A percentile compares a stretch with the other conserved stretches of the same genome.
Conservation (phyloP, 306 rosid species). For the Quercus alba region DNA sequence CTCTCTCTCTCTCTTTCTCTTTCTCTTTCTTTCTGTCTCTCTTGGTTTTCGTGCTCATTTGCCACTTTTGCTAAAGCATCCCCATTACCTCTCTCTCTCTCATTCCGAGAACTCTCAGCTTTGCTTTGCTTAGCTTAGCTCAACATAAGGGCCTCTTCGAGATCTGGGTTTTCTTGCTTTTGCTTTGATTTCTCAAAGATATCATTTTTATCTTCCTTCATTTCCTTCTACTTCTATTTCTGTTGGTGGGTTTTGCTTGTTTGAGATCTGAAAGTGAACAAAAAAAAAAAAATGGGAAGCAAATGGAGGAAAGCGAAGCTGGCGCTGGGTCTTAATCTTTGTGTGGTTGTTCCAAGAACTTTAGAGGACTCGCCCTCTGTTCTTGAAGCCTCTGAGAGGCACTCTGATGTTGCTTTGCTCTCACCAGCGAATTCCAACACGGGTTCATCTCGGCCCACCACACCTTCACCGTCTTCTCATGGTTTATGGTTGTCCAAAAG, state of each 20-base stretch:
- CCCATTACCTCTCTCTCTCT: constrained; percentile 31
- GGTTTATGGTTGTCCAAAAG: constrained; percentile 42
- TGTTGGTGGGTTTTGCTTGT: constrained; percentile 5
- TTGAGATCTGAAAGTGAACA: constrained; percentile 29
- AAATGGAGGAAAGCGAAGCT: constrained; percentile 94
- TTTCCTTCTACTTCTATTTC: constrained; percentile 8
- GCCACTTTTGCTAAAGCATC: constrained; percentile 48
- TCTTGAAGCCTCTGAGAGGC: constrained; percentile 50
- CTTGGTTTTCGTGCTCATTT: constrained; percentile 64
- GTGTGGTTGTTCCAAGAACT: constrained; percentile 78
- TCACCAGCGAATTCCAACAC: constrained; percentile 56
- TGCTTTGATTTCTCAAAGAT: constrained; percentile 12
- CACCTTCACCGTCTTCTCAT: constrained; percentile 29
- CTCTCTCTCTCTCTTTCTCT: constrained; percentile 2
- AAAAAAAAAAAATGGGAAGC: constrained; percentile 60
- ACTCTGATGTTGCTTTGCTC: constrained; percentile 83
- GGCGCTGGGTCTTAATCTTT: constrained; percentile 77
- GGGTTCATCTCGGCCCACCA: neutral
- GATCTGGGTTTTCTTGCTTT: constrained; percentile 63
- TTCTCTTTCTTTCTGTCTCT: constrained; percentile 9
- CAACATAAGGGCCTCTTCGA: constrained; percentile 39
- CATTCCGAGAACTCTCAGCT: constrained; percentile 20
- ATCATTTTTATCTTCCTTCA: neutral
- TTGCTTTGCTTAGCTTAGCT: constrained; percentile 20
- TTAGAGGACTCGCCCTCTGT: constrained; percentile 58